These are phyloP conservation scores for Byssoonygena ceratinophila DNA, from an alignment of 2,329 filamentous ascomycete genomes.

Conservation along the genomic window DNA sequence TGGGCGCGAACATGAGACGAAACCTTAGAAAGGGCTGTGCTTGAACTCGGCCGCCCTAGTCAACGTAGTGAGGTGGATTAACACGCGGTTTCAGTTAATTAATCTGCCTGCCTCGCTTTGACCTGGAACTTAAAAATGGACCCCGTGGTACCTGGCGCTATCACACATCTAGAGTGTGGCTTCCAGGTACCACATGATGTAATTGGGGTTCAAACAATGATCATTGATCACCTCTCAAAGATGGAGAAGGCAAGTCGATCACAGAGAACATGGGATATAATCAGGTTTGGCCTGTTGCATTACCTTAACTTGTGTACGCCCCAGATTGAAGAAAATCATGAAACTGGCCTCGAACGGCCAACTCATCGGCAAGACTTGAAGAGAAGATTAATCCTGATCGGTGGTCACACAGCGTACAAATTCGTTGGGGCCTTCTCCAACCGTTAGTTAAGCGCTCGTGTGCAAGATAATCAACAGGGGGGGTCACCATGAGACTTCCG, in stretches of 20 bases:
- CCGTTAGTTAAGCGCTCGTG: neutral
- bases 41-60: too few species aligned
- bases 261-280: neutral
- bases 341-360: slow-evolving; percentile 1
- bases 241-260: neutral
- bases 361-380: neutral
- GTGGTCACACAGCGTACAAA: neutral
- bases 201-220: neutral
- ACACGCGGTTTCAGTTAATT: neutral
- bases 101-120: too few species aligned
- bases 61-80: too few species aligned
- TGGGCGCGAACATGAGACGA: neutral
- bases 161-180: slow-evolving; percentile 2
- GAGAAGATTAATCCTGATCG: neutral
- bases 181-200: slow-evolving; percentile 9
- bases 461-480: neutral
- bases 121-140: too few species aligned
- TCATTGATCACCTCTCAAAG: too few species aligned
- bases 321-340: neutral
- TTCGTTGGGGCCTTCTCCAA: neutral
- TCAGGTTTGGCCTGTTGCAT: neutral
- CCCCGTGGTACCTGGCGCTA: slow-evolving; percentile 5
- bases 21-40: neutral
- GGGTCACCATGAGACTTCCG: slow-evolving; percentile 2
- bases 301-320: too few species aligned